Conservation (phyloP, 2,329 filamentous ascomycete species). For the Exophiala xenobiotica region DNA sequence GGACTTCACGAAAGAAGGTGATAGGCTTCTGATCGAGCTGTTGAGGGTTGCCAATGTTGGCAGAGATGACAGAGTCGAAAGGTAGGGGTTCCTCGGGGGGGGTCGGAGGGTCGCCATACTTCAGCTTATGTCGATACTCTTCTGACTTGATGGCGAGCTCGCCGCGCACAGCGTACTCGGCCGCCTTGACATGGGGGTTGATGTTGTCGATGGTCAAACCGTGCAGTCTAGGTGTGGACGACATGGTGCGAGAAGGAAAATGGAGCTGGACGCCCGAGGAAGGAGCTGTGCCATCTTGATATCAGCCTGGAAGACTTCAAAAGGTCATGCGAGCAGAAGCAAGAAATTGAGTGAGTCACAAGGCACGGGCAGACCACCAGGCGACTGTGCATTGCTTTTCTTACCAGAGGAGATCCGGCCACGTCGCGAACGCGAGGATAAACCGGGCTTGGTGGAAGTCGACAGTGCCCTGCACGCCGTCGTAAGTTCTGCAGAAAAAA, state of each 20-base stretch:
- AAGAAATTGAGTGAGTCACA: slow-evolving; percentile 23
- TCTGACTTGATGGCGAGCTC: slow-evolving; percentile 94
- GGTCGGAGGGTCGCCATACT: slow-evolving; percentile 41
- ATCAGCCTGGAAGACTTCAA: slow-evolving; percentile 3
- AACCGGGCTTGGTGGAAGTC: slow-evolving; percentile 2
- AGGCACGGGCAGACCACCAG: slow-evolving; percentile 16
- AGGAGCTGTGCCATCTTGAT: slow-evolving; percentile 10
- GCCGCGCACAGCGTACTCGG: slow-evolving; percentile 94
- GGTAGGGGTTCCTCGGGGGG: slow-evolving; percentile 62
- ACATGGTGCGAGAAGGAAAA: slow-evolving; percentile 45
- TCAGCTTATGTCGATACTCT: slow-evolving; percentile 75
- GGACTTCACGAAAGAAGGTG: slow-evolving; percentile 97
- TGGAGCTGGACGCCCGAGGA: neutral
- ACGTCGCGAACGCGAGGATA: slow-evolving; percentile 5
- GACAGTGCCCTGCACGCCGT: slow-evolving; percentile 18
- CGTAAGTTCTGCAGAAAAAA: slow-evolving; percentile 26
- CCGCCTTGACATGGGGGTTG: slow-evolving; percentile 81
- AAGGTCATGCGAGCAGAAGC: slow-evolving; percentile 15
- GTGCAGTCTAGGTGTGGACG: slow-evolving; percentile 44
- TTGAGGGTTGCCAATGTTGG: slow-evolving; percentile 98
- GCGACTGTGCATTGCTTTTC: slow-evolving; percentile 12
- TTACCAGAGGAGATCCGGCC: slow-evolving; percentile 18
- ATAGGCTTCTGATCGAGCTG: slow-evolving; percentile 98
- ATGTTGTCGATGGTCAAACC: slow-evolving; percentile 79
- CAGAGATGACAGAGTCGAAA: slow-evolving; percentile 87